Percentiles rank a stretch among this genome's conserved stretches.
phyloP scores from a whole-genome alignment of 2,329 filamentous ascomycete genomes.

The Zymoseptoria crescenta region DNA sequence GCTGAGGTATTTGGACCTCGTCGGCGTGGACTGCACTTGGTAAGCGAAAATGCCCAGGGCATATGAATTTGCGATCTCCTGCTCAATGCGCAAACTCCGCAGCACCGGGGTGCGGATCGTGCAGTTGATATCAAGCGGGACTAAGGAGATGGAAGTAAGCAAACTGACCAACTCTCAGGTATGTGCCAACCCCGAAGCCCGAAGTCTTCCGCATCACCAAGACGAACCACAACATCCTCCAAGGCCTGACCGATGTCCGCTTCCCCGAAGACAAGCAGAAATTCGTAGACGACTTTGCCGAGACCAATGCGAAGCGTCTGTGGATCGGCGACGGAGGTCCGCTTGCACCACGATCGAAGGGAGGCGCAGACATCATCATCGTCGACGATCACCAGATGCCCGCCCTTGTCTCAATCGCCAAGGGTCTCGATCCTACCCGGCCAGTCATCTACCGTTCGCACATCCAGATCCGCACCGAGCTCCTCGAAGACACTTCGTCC shows the following conservation, averaged over 20 bases:
- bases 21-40: slow-evolving; percentile 67
- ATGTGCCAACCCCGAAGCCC: slow-evolving; percentile 68
- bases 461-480: slow-evolving; percentile 72
- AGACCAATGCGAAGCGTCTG: slow-evolving; percentile 64
- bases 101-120: neutral
- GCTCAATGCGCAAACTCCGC: neutral
- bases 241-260: slow-evolving; percentile 65
- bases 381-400: slow-evolving; percentile 85
- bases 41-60: slow-evolving; percentile 28
- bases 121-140: neutral
- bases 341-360: slow-evolving; percentile 54
- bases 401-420: slow-evolving; percentile 66
- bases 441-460: slow-evolving; percentile 76
- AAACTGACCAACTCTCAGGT: neutral
- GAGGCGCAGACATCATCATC: slow-evolving; percentile 68
- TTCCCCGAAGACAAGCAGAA: slow-evolving; percentile 55
- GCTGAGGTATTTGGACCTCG: slow-evolving; percentile 58
- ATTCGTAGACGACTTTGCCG: slow-evolving; percentile 63
- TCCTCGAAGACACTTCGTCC: slow-evolving; percentile 50
- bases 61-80: neutral
- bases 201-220: slow-evolving; percentile 78
- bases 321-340: slow-evolving; percentile 65
- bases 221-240: slow-evolving; percentile 81
- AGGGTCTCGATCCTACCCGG: slow-evolving; percentile 59
- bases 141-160: neutral